A percentile compares a stretch with the other conserved stretches of the same genome.
Conservation (phyloP, 2,329 filamentous ascomycete genomes). For the Colletotrichum sp. region DNA sequence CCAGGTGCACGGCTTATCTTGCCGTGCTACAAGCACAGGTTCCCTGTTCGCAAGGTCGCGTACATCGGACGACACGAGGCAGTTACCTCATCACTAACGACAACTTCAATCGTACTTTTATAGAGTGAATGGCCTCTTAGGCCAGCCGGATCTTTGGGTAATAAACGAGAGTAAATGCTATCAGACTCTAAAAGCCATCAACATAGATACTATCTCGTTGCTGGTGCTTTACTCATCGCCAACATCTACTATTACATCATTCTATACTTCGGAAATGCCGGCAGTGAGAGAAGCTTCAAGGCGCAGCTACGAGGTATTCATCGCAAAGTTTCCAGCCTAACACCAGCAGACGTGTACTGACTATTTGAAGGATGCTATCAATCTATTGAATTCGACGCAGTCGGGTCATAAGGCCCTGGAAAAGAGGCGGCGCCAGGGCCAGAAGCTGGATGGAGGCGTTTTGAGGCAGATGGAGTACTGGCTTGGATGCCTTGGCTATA, state of each 20-base stretch:
- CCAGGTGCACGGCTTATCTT: background rate
- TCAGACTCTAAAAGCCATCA: rapidly evolving
- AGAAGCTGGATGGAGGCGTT: background rate
- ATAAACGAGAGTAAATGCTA: background rate
- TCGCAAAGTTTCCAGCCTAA: background rate
- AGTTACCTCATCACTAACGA: background rate
- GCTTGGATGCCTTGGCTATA: background rate
- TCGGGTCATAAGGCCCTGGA: background rate
- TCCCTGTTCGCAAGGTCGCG: background rate
- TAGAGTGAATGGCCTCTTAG: background rate
- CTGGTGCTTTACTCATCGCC: background rate
- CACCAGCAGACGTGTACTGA: background rate
- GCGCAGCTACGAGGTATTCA: background rate
- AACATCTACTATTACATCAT: background rate
- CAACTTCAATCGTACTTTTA: background rate
- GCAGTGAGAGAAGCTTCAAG: background rate
- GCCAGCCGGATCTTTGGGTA: background rate
- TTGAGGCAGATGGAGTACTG: background rate
- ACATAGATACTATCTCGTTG: background rate
- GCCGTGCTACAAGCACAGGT: background rate
- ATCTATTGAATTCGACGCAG: background rate
- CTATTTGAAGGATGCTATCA: background rate
- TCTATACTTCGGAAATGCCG: background rate
- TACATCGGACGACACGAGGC: background rate
- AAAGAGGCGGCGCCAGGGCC: background rate